Evolutionary conservation across 768 basidiomycete genomes (phyloP).

Genomic region (Amanita fuliginea): DNA sequence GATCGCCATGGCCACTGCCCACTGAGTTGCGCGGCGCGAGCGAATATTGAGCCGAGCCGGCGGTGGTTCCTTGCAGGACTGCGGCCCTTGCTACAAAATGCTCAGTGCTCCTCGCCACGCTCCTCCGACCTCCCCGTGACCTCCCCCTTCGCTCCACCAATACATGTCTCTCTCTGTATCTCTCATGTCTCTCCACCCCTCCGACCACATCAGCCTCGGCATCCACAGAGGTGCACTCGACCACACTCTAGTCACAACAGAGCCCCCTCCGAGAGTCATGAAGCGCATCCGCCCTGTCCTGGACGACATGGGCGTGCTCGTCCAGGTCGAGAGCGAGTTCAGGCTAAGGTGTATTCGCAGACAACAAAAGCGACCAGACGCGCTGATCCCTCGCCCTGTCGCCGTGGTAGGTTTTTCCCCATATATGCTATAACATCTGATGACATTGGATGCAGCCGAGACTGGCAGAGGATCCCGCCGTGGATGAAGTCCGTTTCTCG

Average conservation of each 20-base stretch:
- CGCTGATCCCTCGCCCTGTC: neutral
- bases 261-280: slow-evolving; percentile 68
- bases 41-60: no score
- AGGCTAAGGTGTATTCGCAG: slow-evolving; percentile 66
- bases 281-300: slow-evolving; percentile 59
- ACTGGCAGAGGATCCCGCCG: slow-evolving; percentile 22
- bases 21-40: no score
- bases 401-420: neutral
- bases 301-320: slow-evolving; percentile 69
- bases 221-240: slow-evolving; percentile 85
- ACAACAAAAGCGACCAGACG: slow-evolving; percentile 12
- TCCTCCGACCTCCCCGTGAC: no score
- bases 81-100: no score
- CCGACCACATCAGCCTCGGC: slow-evolving; percentile 9
- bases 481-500: slow-evolving; percentile 88
- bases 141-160: neutral
- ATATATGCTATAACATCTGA: no score
- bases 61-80: no score
- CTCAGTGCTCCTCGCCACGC: no score
- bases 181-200: slow-evolving; percentile 15
- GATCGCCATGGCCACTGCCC: no score
- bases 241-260: slow-evolving; percentile 69
- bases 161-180: slow-evolving; percentile 9
- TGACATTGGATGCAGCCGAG: no score
- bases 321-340: slow-evolving; percentile 72